Base-by-base conservation (phyloP, 352 stramenopile species). In the Pythium utonaiense region DNA sequence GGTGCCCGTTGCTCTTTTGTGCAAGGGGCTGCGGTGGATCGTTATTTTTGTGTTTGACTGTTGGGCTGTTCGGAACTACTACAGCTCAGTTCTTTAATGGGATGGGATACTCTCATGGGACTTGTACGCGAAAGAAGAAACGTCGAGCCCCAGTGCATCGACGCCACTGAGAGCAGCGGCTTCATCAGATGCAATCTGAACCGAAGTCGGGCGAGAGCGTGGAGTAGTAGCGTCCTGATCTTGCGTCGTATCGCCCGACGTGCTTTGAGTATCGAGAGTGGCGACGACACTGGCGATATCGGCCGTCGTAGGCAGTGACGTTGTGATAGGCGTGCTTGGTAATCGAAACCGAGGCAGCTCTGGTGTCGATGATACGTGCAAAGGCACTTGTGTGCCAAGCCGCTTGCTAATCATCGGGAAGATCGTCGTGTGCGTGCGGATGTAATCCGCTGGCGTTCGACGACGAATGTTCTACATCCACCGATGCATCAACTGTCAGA, bases 41-140 rank as follows among this genome's bases (percentile, higher is more conserved):
- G 38, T 45, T 45, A 45, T 45, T 45, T 44, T 45, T 45, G 38
- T 45, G 21, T 45, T 45, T n/a, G 38, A 45, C 38, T 25, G 14
- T 45, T 45, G 5, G 17, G 38, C 38, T 24, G 21, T 45, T 45
- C 38, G 2, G 38, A 45, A 45, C 38, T n/a, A 45, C 7, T n/a
- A 45, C 7, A 45, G n/a, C 14, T n/a, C 19, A 17, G n/a, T 17
- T 24, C 24, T 45, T 45, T 64, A 66, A 31, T 53, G 60, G 9
- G 60, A 57, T 12, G 24, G 10, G 19, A 57, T 48, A 2, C 33
- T 28, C 19, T 66, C 57, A 3, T 58, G 51, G 8, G 63, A 54
- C 40, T 62, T 77, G 66, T 88, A 89, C 21, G 61, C 54, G 49
- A 88, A 89, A 10, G 74, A 74, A 8, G 69, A 71, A 48, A 91